Percentiles rank a stretch among this genome's conserved stretches.
Evolutionary conservation across 805 yeast species (phyloP).

Genomic region (Metschnikowia cubensis): DNA sequence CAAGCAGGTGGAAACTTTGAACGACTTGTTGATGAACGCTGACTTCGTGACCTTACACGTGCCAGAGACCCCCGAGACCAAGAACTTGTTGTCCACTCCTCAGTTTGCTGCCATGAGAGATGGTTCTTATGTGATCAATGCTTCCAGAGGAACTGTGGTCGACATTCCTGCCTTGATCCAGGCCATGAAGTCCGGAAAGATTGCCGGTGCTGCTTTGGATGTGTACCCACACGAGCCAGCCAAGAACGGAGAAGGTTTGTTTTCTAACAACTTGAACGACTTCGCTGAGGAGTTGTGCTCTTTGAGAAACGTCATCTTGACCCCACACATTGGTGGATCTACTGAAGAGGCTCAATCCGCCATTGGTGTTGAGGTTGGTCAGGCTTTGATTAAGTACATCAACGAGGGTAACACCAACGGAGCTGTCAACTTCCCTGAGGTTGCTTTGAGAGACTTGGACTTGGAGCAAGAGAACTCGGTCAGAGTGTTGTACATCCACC

Average conservation of each 20-base stretch:
- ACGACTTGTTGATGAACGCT: slow-evolving; percentile 72
- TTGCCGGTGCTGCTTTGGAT: slow-evolving; percentile 96
- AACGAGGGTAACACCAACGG: slow-evolving; percentile 95
- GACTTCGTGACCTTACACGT: slow-evolving; percentile 94
- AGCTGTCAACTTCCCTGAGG: slow-evolving; percentile 99
- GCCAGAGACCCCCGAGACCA: slow-evolving; percentile 91
- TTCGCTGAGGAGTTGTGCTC: slow-evolving; percentile 82
- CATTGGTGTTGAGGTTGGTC: slow-evolving; percentile 92
- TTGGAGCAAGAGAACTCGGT: slow-evolving; percentile 84
- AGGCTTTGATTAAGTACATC: slow-evolving; percentile 82
- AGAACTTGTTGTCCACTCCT: slow-evolving; percentile 80
- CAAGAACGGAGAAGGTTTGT: slow-evolving; percentile 83
- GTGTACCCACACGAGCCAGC: slow-evolving; percentile 98
- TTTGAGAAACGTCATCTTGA: slow-evolving; percentile 82
- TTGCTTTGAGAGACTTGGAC: slow-evolving; percentile 79
- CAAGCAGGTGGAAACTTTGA: slow-evolving; percentile 80
- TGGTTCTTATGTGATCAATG: slow-evolving; percentile 91
- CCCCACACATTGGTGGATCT: slow-evolving; percentile 99
- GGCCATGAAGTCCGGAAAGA: slow-evolving; percentile 88
- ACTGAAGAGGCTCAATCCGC: slow-evolving; percentile 99
- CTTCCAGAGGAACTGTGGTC: slow-evolving; percentile 96
- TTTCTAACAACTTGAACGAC: slow-evolving; percentile 65
- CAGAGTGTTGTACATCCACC: slow-evolving; percentile 93
- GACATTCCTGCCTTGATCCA: slow-evolving; percentile 91
- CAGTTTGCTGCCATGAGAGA: slow-evolving; percentile 96